Percentiles rank a stretch among this genome's conserved stretches.
phyloP scores from a whole-genome alignment of 2,329 filamentous ascomycete genomes.

The Dryadomyces sulphureus region DNA sequence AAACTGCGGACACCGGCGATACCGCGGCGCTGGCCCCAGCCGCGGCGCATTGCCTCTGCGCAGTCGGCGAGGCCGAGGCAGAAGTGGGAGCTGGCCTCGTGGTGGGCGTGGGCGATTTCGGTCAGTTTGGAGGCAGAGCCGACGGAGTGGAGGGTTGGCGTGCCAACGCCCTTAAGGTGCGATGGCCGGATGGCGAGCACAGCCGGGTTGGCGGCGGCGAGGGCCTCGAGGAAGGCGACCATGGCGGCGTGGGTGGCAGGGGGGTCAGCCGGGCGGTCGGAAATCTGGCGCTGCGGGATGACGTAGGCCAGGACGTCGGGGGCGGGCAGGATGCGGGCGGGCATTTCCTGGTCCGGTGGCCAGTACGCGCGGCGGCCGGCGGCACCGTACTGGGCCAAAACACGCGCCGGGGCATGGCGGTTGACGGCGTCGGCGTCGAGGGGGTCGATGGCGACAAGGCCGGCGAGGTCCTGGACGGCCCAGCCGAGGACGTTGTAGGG shows the following conservation, averaged over 20 bases:
- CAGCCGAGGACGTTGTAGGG: constrained; percentile 27
- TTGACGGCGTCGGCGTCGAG: not conserved
- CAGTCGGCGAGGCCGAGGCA: constrained; percentile 23
- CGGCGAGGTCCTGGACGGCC: constrained; percentile 18
- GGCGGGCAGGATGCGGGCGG: constrained; percentile 12
- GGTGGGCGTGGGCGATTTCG: constrained; percentile 24
- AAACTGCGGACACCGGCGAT: constrained; percentile 14
- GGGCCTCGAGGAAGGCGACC: constrained; percentile 13
- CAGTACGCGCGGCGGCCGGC: not conserved
- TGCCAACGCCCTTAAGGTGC: constrained; percentile 18
- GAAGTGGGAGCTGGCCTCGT: constrained; percentile 24
- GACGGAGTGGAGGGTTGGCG: constrained; percentile 11
- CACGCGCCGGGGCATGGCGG: not conserved
- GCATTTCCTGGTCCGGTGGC: constrained; percentile 1
- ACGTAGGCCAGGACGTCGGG: constrained; percentile 20
- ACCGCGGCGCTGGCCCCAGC: constrained; percentile 25
- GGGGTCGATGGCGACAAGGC: constrained; percentile 14
- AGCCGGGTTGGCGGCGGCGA: constrained; percentile 14
- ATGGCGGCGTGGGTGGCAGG: constrained; percentile 10
- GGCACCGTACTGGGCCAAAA: not conserved
- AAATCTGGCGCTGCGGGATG: constrained; percentile 24
- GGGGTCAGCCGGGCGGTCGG: constrained; percentile 9
- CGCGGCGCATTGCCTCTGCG: constrained; percentile 17
- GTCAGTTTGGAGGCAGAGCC: constrained; percentile 10
- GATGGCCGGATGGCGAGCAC: constrained; percentile 16